These are phyloP conservation scores for Elasticomyces elasticus DNA, from an alignment of 495 filamentous ascomycete genomes.

Conservation along the genomic window DNA sequence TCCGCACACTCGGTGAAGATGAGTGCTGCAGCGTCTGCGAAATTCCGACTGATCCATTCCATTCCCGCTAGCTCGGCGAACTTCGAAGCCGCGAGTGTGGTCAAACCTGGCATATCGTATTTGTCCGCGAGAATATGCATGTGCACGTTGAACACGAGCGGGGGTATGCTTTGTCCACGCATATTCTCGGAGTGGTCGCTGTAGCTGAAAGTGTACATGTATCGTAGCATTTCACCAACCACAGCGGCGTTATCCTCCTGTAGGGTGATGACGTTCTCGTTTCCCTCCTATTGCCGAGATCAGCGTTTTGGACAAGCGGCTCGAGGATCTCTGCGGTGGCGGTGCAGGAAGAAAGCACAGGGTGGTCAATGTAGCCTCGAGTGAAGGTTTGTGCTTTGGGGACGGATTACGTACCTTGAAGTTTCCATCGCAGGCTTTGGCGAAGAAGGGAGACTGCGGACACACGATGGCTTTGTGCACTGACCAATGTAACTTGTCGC, in stretches of 20 bases:
- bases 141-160: neutral
- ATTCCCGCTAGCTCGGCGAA: neutral
- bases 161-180: neutral
- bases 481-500: too few relatives aligned
- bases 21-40: neutral
- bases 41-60: neutral
- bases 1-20: neutral
- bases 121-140: slow-evolving; percentile 9
- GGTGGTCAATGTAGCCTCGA: too few relatives aligned
- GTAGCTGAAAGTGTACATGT: slow-evolving; percentile 6
- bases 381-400: too few relatives aligned
- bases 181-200: neutral
- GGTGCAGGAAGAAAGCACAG: too few relatives aligned
- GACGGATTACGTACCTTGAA: too few relatives aligned
- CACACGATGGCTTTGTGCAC: too few relatives aligned
- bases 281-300: too few relatives aligned
- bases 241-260: neutral
- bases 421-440: too few relatives aligned
- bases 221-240: neutral
- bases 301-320: too few relatives aligned
- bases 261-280: neutral
- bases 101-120: slow-evolving; percentile 5
- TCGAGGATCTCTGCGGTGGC: too few relatives aligned
- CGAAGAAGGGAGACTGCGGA: too few relatives aligned
- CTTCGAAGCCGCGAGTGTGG: neutral